A percentile compares a stretch with the other conserved stretches of the same genome.
Conservation (phyloP, 192 early-diverging fungal genomes). For the Radiomyces spectabilis region DNA sequence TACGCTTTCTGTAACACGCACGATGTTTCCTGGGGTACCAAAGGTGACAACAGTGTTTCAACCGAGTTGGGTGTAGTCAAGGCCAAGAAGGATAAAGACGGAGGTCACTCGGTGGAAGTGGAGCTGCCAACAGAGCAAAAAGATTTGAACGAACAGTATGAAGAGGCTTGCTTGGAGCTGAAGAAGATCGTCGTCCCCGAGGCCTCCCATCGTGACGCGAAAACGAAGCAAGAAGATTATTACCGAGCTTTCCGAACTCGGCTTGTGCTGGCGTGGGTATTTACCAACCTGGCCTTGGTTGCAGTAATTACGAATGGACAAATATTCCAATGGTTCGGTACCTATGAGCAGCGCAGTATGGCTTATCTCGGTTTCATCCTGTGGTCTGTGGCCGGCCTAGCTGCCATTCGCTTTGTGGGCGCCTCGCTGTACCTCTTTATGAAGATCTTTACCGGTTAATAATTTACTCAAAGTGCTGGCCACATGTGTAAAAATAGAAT, state of each 20-base stretch:
- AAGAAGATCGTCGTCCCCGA: constrained; percentile 27
- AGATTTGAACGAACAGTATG: constrained; percentile 81
- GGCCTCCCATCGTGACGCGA: constrained; percentile 54
- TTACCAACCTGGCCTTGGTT: constrained; percentile 62
- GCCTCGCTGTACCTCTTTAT: constrained; percentile 58
- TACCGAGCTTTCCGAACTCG: constrained; percentile 76
- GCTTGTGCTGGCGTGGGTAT: constrained; percentile 68
- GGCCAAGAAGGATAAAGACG: constrained; percentile 36
- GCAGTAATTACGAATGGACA: constrained; percentile 49
- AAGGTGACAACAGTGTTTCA: constrained; percentile 58
- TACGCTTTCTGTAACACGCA: constrained; percentile 83
- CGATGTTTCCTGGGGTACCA: constrained; percentile 84
- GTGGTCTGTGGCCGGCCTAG: constrained; percentile 65
- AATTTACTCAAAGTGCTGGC: no score
- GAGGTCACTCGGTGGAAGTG: constrained; percentile 40
- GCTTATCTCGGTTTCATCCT: constrained; percentile 63
- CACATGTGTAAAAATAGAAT: no score
- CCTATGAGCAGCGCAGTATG: constrained; percentile 27
- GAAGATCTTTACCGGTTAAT: constrained; percentile 44
- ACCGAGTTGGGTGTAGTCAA: constrained; percentile 45
- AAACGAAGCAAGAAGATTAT: constrained; percentile 37
- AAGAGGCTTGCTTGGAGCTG: constrained; percentile 63
- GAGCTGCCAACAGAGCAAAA: constrained; percentile 52
- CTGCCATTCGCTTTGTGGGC: constrained; percentile 62
- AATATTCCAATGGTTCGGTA: constrained; percentile 21